Conservation (phyloP, 495 filamentous ascomycete species). For the Neurospora sp. region DNA sequence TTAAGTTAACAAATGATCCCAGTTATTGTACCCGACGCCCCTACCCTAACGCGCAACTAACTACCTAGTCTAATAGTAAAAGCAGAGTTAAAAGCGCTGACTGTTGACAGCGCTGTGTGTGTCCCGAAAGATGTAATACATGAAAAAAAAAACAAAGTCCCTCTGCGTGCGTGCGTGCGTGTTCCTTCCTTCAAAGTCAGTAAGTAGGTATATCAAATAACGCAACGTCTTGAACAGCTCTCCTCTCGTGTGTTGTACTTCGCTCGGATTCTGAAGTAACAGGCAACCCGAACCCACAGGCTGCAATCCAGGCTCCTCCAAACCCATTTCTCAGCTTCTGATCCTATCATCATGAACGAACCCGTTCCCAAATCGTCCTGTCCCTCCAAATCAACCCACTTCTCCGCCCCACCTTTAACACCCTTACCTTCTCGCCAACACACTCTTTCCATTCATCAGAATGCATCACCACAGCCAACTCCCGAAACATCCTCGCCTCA, state of each 20-base stretch:
- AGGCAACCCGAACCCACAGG: too few relatives aligned
- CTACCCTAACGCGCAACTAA: not conserved
- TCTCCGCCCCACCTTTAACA: too few relatives aligned
- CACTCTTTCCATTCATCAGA: too few relatives aligned
- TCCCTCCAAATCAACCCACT: too few relatives aligned
- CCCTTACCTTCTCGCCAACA: not conserved
- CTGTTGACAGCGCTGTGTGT: not conserved
- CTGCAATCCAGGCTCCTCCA: too few relatives aligned
- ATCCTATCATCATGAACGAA: not conserved
- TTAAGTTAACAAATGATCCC: not conserved
- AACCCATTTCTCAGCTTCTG: not conserved
- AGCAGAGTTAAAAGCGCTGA: not conserved
- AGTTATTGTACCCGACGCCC: not conserved
- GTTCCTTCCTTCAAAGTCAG: not conserved
- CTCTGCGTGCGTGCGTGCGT: not conserved
- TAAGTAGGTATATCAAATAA: not conserved
- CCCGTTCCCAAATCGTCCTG: too few relatives aligned
- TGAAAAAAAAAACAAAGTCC: not conserved
- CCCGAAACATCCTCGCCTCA: not conserved
- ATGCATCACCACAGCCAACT: not conserved
- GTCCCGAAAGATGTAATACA: not conserved
- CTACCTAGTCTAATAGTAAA: not conserved
- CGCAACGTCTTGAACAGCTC: not conserved
- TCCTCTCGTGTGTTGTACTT: too few relatives aligned
- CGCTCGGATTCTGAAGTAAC: too few relatives aligned